These are phyloP conservation scores for Coniochaeta prunicola DNA, from an alignment of 2,329 filamentous ascomycete species.

Conservation along the genomic window DNA sequence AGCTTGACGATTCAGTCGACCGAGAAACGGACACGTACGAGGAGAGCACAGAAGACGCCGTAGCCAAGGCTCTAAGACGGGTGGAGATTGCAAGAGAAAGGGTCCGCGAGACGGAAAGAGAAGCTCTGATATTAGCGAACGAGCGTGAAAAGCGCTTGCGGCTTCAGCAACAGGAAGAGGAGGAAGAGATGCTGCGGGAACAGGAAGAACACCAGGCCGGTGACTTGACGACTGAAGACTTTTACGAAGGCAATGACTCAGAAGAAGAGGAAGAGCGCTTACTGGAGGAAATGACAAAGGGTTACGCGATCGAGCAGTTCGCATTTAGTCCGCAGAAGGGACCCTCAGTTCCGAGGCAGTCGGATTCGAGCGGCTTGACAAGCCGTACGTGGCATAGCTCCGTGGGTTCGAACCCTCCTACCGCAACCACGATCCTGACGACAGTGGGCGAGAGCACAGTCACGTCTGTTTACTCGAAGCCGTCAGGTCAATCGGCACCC, in stretches of 20 bases:
- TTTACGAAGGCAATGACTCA: slow-evolving; percentile 57
- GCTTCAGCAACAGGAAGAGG: slow-evolving; percentile 28
- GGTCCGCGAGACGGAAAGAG: slow-evolving; percentile 65
- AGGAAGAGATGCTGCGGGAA: slow-evolving; percentile 30
- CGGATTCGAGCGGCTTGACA: slow-evolving; percentile 75
- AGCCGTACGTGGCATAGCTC: slow-evolving; percentile 76
- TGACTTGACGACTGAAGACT: slow-evolving; percentile 38
- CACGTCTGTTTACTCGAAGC: slow-evolving; percentile 19
- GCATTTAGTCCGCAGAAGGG: slow-evolving; percentile 64
- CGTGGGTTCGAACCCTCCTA: slow-evolving; percentile 63
- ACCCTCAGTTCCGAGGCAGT: slow-evolving; percentile 63
- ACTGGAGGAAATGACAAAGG: slow-evolving; percentile 81
- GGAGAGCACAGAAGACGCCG: slow-evolving; percentile 33
- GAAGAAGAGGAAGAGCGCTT: slow-evolving; percentile 72
- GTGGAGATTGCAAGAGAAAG: slow-evolving; percentile 71
- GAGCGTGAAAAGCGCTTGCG: slow-evolving; percentile 50
- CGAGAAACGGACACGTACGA: slow-evolving; percentile 9
- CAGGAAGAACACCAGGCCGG: slow-evolving; percentile 13
- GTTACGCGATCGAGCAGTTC: slow-evolving; percentile 77
- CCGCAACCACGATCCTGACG: slow-evolving; percentile 59
- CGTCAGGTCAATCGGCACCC: slow-evolving; percentile 27
- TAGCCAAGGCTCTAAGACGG: slow-evolving; percentile 52
- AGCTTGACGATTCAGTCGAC: slow-evolving; percentile 39
- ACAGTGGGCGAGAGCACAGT: slow-evolving; percentile 58
- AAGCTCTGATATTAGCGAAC: slow-evolving; percentile 55